Evolutionary conservation across 495 filamentous ascomycete genomes (phyloP).

Genomic region (Haplographium delicatum): DNA sequence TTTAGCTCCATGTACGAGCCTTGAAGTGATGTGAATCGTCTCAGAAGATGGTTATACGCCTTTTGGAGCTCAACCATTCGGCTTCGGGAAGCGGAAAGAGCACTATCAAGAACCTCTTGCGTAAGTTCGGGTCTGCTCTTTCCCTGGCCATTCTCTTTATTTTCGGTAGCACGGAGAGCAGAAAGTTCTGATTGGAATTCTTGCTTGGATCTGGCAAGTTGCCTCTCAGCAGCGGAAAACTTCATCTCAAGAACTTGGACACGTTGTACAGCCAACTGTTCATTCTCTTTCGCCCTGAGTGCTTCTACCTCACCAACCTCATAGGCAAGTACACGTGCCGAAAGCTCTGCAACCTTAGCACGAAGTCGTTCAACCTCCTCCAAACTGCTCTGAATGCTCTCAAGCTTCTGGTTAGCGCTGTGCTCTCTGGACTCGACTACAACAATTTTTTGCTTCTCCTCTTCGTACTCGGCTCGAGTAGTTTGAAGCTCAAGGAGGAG

Average conservation of each 20-base stretch:
- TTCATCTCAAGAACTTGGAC: constrained; percentile 46
- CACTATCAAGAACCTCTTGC: constrained; percentile 44
- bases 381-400: constrained; percentile 51
- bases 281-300: constrained; percentile 42
- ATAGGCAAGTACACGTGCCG: constrained; percentile 47
- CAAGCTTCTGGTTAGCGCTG: constrained; percentile 50
- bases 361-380: constrained; percentile 55
- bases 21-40: constrained; percentile 33
- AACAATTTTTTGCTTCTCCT: constrained; percentile 51
- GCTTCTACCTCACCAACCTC: constrained; percentile 54
- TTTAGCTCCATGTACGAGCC: constrained; percentile 33
- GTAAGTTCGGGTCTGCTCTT: constrained; percentile 18
- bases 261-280: constrained; percentile 45
- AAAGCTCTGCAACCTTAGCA: constrained; percentile 51
- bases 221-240: constrained; percentile 44
- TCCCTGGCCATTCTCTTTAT: neutral
- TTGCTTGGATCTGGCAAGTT: constrained; percentile 37
- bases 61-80: constrained; percentile 42
- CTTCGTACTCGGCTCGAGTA: constrained; percentile 46
- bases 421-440: constrained; percentile 58
- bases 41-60: constrained; percentile 31
- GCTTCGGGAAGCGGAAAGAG: constrained; percentile 36
- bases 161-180: constrained; percentile 23
- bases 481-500: constrained; percentile 49
- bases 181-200: constrained; percentile 38